A percentile compares a stretch with the other conserved stretches of the same genome.
Evolutionary conservation across 2,329 filamentous ascomycete species (phyloP).

Genomic region (Coniochaeta sp.): DNA sequence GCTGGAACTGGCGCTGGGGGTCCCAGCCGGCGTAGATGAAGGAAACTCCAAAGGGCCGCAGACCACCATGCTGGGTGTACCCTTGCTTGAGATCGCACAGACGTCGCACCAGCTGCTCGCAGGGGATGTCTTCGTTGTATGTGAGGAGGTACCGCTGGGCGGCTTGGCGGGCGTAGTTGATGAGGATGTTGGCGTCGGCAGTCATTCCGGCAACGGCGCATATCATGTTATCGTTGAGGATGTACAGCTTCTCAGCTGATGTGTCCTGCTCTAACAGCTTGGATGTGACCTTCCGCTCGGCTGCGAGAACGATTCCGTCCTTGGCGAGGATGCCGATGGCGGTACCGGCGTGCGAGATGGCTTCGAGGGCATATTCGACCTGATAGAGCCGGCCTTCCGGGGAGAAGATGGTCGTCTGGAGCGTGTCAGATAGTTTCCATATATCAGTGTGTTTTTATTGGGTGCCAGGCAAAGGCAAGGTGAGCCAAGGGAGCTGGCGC

Average conservation of each 20-base stretch:
- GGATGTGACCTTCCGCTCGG: conserved; percentile 97
- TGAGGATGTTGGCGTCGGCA: conserved; percentile 98
- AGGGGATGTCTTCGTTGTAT: conserved; percentile 99
- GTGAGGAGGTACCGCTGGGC: conserved; percentile 97
- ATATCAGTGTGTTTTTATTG: conserved; percentile 12
- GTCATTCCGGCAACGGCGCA: conserved; percentile 99
- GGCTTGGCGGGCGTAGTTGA: conserved; percentile 97
- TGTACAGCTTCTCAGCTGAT: conserved; percentile 99
- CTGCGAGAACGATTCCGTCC: conserved; percentile 96
- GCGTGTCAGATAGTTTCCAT: not conserved
- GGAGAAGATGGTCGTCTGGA: conserved; percentile 97
- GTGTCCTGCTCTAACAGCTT: conserved; percentile 99
- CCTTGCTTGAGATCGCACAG: conserved; percentile 98
- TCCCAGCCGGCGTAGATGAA: conserved; percentile 99
- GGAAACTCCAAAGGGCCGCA: conserved; percentile 94
- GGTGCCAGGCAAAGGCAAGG: conserved; percentile 9
- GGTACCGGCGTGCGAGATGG: conserved; percentile 96
- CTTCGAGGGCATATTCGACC: conserved; percentile 98
- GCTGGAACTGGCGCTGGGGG: conserved; percentile 90
- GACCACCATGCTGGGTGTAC: conserved; percentile 97
- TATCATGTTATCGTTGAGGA: conserved; percentile 99
- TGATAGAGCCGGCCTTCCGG: conserved; percentile 97
- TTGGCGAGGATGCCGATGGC: conserved; percentile 94
- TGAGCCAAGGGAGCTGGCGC: not conserved
- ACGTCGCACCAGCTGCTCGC: conserved; percentile 93